A percentile compares a stretch with the other conserved stretches of the same genome.
Conservation (phyloP, 2,329 filamentous ascomycete species). For the Botryotinia convoluta region DNA sequence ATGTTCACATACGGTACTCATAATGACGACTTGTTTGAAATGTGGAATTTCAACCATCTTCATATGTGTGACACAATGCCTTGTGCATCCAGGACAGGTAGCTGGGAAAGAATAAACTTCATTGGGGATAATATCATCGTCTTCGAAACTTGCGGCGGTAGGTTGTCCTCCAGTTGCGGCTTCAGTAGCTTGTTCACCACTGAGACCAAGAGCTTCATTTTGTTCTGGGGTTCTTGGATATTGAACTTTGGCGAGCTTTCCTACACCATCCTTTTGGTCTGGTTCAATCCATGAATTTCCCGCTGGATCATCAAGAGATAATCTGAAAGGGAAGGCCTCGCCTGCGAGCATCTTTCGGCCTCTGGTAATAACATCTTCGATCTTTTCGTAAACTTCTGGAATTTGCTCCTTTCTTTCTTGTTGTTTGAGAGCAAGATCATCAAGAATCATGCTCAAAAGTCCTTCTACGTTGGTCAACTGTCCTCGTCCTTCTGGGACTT, state of each 20-base stretch:
- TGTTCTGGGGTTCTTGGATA: constrained; percentile 81
- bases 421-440: constrained; percentile 80
- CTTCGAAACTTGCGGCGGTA: constrained; percentile 43
- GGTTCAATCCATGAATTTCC: constrained; percentile 98
- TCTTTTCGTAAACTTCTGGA: constrained; percentile 75
- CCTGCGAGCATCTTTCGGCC: constrained; percentile 76
- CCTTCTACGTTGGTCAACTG: constrained; percentile 94
- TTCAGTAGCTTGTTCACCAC: constrained; percentile 55
- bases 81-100: constrained; percentile 86
- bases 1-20: constrained; percentile 87
- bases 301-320: constrained; percentile 84
- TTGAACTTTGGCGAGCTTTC: constrained; percentile 85
- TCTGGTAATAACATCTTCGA: constrained; percentile 72
- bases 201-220: constrained; percentile 80
- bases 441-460: constrained; percentile 71
- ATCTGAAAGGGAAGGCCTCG: constrained; percentile 78
- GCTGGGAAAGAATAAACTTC: constrained; percentile 92
- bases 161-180: constrained; percentile 45
- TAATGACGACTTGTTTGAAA: constrained; percentile 96
- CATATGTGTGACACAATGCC: constrained; percentile 88
- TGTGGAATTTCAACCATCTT: constrained; percentile 98
- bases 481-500: constrained; percentile 86
- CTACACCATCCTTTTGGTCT: constrained; percentile 71
- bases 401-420: constrained; percentile 73
- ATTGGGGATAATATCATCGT: constrained; percentile 81